phyloP scores from a whole-genome alignment of 2,329 filamentous ascomycete species.

The Talaromyces islandicus region DNA sequence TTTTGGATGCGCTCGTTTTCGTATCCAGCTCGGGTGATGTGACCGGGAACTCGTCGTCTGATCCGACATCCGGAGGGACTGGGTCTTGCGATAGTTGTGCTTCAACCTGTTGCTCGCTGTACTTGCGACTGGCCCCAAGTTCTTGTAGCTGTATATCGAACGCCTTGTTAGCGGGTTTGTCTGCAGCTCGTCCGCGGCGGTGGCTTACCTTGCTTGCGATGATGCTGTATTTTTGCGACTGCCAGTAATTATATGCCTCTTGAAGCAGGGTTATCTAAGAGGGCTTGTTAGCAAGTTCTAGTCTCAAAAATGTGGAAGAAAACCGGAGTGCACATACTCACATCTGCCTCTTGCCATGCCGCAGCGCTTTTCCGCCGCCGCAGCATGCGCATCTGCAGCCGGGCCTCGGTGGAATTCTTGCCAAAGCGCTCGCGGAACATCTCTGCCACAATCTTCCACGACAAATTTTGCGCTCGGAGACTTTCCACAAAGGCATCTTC shows the following conservation, averaged over 20 bases:
- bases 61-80: neutral
- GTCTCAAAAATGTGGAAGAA: neutral
- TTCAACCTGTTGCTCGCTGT: conserved; percentile 32
- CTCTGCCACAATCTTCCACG: conserved; percentile 34
- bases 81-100: conserved; percentile 18
- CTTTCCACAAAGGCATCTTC: conserved; percentile 34
- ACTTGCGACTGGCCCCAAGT: conserved; percentile 26
- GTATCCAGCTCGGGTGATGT: neutral
- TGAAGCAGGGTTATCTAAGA: conserved; percentile 30
- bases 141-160: conserved; percentile 22
- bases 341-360: conserved; percentile 37
- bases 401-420: conserved; percentile 32
- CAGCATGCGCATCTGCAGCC: conserved; percentile 37
- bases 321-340: conserved; percentile 29
- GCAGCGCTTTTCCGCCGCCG: conserved; percentile 30
- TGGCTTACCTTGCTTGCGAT: conserved; percentile 33
- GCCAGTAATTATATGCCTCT: conserved; percentile 31
- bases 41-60: neutral
- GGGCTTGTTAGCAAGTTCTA: too few species aligned
- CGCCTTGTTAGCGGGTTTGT: conserved; percentile 14
- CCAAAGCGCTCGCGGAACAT: conserved; percentile 31
- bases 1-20: neutral
- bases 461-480: conserved; percentile 29
- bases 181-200: neutral
- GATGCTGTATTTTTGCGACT: conserved; percentile 31